These are phyloP conservation scores for Chlamydomonas sp. DNA, from an alignment of 139 green algal genomes.

Conservation along the genomic window DNA sequence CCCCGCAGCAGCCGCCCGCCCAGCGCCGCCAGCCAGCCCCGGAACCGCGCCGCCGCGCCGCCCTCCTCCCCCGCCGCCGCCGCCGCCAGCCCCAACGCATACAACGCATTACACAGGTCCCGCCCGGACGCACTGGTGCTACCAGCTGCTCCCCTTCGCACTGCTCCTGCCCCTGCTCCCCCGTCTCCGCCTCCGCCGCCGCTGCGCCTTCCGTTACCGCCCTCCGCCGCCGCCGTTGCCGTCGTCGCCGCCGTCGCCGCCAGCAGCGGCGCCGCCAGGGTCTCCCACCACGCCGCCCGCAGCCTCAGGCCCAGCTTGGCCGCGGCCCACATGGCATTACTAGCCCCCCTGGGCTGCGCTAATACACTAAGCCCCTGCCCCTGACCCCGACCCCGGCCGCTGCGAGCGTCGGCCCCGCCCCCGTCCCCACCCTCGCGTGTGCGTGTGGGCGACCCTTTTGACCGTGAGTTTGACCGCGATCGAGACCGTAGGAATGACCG, in stretches of 20 bases:
- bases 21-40: not conserved
- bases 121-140: not conserved
- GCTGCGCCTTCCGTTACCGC: not conserved
- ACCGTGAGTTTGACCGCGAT: no score
- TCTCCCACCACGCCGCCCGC: conserved; percentile 30
- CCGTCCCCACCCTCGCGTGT: no score
- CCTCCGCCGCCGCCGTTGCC: not conserved
- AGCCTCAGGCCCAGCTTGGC: conserved; percentile 14
- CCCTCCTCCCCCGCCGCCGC: not conserved
- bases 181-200: not conserved
- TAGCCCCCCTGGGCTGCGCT: conserved; percentile 11
- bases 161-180: not conserved
- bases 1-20: not conserved
- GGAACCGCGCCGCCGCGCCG: not conserved
- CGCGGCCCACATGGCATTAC: conserved; percentile 17
- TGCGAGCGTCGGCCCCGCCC: no score
- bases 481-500: no score
- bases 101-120: conserved; percentile 24
- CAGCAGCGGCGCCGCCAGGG: conserved; percentile 5
- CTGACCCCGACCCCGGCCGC: no score
- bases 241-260: not conserved
- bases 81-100: conserved; percentile 6
- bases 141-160: not conserved
- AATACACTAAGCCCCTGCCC: not conserved
- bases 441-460: no score